These are phyloP conservation scores for Apiospora phragmitis DNA, from an alignment of 2,329 filamentous ascomycete species.

Conservation along the genomic window DNA sequence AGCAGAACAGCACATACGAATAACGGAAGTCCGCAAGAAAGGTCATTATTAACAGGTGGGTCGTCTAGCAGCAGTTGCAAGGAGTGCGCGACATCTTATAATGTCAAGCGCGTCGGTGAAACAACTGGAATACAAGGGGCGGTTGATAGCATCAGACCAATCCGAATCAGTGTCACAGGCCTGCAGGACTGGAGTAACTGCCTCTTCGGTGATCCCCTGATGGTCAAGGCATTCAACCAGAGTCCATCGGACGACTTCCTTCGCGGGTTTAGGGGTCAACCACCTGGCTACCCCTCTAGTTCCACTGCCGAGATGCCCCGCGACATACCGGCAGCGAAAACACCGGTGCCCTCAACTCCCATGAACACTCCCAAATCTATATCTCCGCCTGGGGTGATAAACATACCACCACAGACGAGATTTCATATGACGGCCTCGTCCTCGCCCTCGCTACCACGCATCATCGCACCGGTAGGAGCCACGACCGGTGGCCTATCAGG, in stretches of 20 bases:
- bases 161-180: constrained; percentile 43
- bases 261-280: constrained; percentile 41
- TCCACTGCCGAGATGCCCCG: neutral
- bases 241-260: constrained; percentile 46
- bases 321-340: neutral
- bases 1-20: neutral
- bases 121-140: constrained; percentile 5
- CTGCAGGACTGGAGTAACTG: constrained; percentile 60
- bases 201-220: constrained; percentile 60
- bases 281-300: neutral
- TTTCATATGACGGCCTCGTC: neutral
- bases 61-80: too few species aligned
- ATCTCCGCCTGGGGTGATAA: neutral
- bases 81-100: constrained; percentile 9
- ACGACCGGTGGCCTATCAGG: neutral
- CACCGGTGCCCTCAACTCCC: neutral
- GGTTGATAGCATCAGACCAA: neutral
- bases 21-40: neutral
- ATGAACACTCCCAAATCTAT: neutral
- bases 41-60: neutral
- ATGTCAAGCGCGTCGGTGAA: constrained; percentile 6
- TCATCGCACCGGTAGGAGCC: neutral
- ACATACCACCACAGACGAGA: neutral
- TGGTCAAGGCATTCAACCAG: constrained; percentile 50
- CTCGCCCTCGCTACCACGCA: too few species aligned